These are phyloP conservation scores for Punica granatum DNA, from an alignment of 345 rosid genomes.

Conservation along the genomic window DNA sequence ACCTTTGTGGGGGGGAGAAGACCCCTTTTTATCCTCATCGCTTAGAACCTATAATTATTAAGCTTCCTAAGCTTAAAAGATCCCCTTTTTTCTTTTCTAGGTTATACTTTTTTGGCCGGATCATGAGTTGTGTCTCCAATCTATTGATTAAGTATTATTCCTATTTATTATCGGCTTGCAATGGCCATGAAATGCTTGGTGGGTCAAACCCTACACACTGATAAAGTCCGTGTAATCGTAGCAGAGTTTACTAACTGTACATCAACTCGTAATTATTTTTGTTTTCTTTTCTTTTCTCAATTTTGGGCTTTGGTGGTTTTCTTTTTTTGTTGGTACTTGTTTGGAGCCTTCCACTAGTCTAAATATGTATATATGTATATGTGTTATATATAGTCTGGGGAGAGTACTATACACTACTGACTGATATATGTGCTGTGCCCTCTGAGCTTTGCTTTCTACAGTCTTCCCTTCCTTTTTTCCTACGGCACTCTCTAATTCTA, in stretches of 20 bases:
- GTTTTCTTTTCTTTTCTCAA: neutral
- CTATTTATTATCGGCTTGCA: too few relatives aligned
- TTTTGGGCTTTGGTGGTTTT: neutral
- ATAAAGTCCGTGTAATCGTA: too few relatives aligned
- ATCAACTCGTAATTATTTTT: too few relatives aligned
- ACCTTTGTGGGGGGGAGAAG: slow-evolving; percentile 8
- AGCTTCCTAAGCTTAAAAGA: neutral
- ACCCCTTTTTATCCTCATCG: slow-evolving; percentile 10
- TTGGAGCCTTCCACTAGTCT: slow-evolving; percentile 16
- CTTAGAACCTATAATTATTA: neutral
- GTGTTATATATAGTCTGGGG: slow-evolving; percentile 30
- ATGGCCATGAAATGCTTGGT: too few relatives aligned
- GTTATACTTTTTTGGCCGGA: too few relatives aligned
- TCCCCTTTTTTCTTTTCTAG: neutral
- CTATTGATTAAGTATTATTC: too few relatives aligned
- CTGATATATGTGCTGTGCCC: neutral
- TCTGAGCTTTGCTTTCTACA: slow-evolving; percentile 1
- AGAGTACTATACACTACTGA: neutral
- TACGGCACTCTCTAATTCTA: slow-evolving; percentile 60
- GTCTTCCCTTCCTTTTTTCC: slow-evolving; percentile 62
- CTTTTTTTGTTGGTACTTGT: slow-evolving; percentile 22
- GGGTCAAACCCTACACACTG: too few relatives aligned
- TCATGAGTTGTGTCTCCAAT: too few relatives aligned
- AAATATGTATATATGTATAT: slow-evolving; percentile 10
- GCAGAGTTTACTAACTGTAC: too few relatives aligned